phyloP scores from a whole-genome alignment of 2,329 filamentous ascomycete genomes.

The Cladosporium austrohemisphaericum region DNA sequence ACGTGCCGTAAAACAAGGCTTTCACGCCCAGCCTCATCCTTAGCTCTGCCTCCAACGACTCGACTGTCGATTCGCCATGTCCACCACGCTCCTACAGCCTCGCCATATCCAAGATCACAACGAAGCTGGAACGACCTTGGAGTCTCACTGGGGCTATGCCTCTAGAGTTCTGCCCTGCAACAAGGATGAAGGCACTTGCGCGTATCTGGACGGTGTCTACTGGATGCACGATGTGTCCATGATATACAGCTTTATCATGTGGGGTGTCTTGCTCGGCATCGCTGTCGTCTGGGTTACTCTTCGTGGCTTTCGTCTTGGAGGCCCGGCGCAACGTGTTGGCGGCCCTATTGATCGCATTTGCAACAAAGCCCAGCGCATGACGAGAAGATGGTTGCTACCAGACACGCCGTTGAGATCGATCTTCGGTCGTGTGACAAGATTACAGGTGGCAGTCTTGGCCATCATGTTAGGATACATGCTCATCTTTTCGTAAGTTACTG shows the following conservation, averaged over 20 bases:
- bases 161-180: constrained; percentile 54
- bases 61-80: no score
- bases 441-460: constrained; percentile 62
- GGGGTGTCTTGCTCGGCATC: constrained; percentile 50
- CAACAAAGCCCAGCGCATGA: constrained; percentile 14
- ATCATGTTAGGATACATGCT: constrained; percentile 59
- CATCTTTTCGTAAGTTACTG: constrained; percentile 54
- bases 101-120: constrained; percentile 31
- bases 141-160: constrained; percentile 54
- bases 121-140: constrained; percentile 25
- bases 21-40: no score
- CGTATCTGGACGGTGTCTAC: constrained; percentile 56
- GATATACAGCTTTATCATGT: constrained; percentile 55
- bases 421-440: constrained; percentile 65
- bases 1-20: no score
- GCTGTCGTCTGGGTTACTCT: constrained; percentile 43
- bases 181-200: constrained; percentile 55
- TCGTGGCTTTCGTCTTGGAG: constrained; percentile 24
- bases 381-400: constrained; percentile 56
- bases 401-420: constrained; percentile 53
- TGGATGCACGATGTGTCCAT: constrained; percentile 52
- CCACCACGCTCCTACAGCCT: no score
- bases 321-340: constrained; percentile 16
- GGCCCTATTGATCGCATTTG: constrained; percentile 19
- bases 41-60: no score